phyloP scores from a whole-genome alignment of 2,329 filamentous ascomycete genomes.

The Beauveria asiatica region DNA sequence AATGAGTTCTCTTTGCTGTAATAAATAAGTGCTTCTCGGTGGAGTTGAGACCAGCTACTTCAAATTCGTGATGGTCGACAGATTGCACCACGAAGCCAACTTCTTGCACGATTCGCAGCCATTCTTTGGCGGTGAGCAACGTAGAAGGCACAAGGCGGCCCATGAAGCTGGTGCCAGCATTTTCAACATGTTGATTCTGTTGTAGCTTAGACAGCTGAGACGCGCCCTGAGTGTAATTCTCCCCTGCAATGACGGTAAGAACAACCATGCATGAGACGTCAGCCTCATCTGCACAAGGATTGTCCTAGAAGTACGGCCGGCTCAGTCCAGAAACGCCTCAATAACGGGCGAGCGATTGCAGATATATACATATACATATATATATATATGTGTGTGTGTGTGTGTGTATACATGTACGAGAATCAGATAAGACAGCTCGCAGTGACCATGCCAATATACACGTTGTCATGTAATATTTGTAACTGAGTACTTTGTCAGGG shows the following conservation, averaged over 20 bases:
- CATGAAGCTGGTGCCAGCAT: neutral
- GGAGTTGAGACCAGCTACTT: neutral
- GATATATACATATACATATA: too few relatives aligned
- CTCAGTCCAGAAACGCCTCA: too few relatives aligned
- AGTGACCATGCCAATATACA: too few relatives aligned
- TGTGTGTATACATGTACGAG: too few relatives aligned
- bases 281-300: too few relatives aligned
- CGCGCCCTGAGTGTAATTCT: neutral
- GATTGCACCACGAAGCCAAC: neutral
- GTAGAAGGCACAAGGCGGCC: neutral
- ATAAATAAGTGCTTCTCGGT: neutral
- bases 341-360: too few relatives aligned
- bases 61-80: neutral
- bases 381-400: too few relatives aligned
- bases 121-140: neutral
- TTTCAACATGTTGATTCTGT: neutral
- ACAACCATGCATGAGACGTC: neutral
- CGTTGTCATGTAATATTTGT: too few relatives aligned
- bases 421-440: too few relatives aligned
- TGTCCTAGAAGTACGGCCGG: too few relatives aligned
- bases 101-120: neutral
- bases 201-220: neutral
- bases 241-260: neutral
- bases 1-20: neutral
- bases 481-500: too few relatives aligned